Evolutionary conservation across 2,329 filamentous ascomycete species (phyloP).

Genomic region (Colletotrichum lentis): DNA sequence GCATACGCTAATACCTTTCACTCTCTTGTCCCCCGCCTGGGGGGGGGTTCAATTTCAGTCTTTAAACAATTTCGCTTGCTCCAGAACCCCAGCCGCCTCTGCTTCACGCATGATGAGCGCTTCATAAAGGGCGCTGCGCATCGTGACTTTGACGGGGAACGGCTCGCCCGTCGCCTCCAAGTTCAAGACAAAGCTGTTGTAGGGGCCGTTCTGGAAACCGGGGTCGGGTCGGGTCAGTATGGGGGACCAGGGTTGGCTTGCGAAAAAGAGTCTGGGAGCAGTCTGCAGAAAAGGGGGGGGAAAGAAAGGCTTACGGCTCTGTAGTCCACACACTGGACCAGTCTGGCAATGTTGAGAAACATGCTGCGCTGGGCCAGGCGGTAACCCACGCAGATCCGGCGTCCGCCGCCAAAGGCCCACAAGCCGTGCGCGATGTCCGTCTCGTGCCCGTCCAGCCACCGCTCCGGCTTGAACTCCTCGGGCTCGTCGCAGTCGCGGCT

Average conservation of each 20-base stretch:
- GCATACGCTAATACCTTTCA: neutral
- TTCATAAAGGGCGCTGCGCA: slow-evolving; percentile 27
- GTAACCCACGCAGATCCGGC: slow-evolving; percentile 42
- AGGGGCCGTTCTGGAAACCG: slow-evolving; percentile 23
- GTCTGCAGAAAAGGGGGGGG: too few relatives aligned
- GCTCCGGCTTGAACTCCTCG: slow-evolving; percentile 45
- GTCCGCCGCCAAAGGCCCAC: slow-evolving; percentile 43
- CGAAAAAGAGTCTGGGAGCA: too few relatives aligned
- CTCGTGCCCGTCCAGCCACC: slow-evolving; percentile 47
- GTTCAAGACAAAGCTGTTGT: slow-evolving; percentile 29
- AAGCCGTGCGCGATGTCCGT: slow-evolving; percentile 41
- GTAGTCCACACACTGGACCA: slow-evolving; percentile 42
- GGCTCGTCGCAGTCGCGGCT: slow-evolving; percentile 45
- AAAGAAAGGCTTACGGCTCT: neutral
- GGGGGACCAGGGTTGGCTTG: too few relatives aligned
- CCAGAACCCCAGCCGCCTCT: slow-evolving; percentile 3
- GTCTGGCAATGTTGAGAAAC: slow-evolving; percentile 42
- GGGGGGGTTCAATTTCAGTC: neutral
- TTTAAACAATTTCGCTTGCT: slow-evolving; percentile 3
- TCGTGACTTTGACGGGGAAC: slow-evolving; percentile 36
- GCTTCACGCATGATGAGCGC: slow-evolving; percentile 25
- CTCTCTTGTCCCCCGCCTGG: neutral
- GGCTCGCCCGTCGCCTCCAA: slow-evolving; percentile 36
- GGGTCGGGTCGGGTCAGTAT: neutral
- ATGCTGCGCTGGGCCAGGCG: slow-evolving; percentile 42